Base-by-base conservation (phyloP, 2,329 filamentous ascomycete species). In the Fusarium solani-melongenae region DNA sequence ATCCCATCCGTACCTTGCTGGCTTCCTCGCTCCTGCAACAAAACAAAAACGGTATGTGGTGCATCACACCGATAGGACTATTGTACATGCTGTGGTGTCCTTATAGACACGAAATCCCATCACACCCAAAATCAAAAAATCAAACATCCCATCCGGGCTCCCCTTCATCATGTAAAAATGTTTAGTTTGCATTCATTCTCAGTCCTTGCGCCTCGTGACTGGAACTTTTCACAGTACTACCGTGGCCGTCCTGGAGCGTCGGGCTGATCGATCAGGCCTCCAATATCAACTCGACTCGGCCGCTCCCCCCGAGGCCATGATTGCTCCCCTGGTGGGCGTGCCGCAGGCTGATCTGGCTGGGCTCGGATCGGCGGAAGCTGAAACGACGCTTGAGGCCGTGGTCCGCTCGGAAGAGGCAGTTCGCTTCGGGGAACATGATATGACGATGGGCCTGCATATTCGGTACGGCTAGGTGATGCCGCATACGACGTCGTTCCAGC, bases 261-360 rank as follows among this genome's bases (percentile, higher is more conserved):
- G 27, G 88, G 86, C 80, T 86, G 89, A 73, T 90, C 90, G 76
- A 93, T 89, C 77, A 90, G 84, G 2, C 89, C 90, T 12, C 86
- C 88, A 70, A 92, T 92, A 75, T 90, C 89, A 57, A 92, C 87
- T 17, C 90, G 86, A 39, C 84, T 81, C 20, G 84, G 81, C 31
- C 88, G 85, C 64, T 89, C 88, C 49, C 86, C 88, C 49, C 86
- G 84, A 63, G 79, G 78, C 80, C 83, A 85, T 29, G 77, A 72
- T 22, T 74, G 69, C n/a, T 76, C 66, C 38, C 67, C 71, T 20
- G 73, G 27, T 8, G 64, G 66, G 7, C 49, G 67, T 63, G 39
- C 24, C 39, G 53, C 60, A 24, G 67, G 59, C 41, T 76, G 78
- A 9, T 83, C 80, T 15, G 83, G 79, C 33, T 82, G 82, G 11